phyloP scores from a whole-genome alignment of 2,329 filamentous ascomycete species.

The Aspergillus sojae region DNA sequence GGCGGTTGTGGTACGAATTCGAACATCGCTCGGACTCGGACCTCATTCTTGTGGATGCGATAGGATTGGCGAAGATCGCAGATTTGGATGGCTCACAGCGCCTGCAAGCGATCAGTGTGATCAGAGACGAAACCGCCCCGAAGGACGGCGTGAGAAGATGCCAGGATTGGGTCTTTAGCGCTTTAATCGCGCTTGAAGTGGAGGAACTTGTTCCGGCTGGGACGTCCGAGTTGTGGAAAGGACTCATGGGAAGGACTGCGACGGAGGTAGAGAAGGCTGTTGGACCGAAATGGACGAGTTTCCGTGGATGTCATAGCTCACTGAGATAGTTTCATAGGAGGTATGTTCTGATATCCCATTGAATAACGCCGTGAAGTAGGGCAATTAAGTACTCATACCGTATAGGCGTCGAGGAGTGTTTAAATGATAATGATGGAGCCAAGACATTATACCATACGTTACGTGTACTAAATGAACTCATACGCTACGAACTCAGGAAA shows the following conservation, averaged over 20 bases:
- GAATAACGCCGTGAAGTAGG: too few species aligned
- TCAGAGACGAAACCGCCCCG: constrained; percentile 23
- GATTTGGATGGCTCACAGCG: constrained; percentile 22
- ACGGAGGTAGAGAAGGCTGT: constrained; percentile 1
- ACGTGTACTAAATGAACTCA: background rate
- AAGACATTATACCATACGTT: background rate
- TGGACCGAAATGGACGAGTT: constrained; percentile 5
- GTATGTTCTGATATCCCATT: background rate
- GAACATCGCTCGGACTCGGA: constrained; percentile 24
- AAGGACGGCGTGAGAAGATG: constrained; percentile 23
- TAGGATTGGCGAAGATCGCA: constrained; percentile 26
- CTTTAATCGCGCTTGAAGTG: constrained; percentile 28
- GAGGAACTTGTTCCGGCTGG: constrained; percentile 28
- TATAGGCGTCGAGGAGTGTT: background rate
- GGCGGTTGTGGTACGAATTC: constrained; percentile 28
- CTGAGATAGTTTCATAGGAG: background rate
- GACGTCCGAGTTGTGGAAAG: constrained; percentile 29
- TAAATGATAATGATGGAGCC: background rate
- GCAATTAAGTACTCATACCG: background rate
- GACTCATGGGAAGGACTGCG: constrained; percentile 22
- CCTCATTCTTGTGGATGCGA: constrained; percentile 24
- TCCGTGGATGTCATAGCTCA: background rate
- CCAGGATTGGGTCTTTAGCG: constrained; percentile 31
- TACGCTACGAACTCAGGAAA: background rate
- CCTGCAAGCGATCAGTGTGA: constrained; percentile 20